phyloP scores from a whole-genome alignment of 2,329 filamentous ascomycete genomes.

The Alternaria triticimaculans region DNA sequence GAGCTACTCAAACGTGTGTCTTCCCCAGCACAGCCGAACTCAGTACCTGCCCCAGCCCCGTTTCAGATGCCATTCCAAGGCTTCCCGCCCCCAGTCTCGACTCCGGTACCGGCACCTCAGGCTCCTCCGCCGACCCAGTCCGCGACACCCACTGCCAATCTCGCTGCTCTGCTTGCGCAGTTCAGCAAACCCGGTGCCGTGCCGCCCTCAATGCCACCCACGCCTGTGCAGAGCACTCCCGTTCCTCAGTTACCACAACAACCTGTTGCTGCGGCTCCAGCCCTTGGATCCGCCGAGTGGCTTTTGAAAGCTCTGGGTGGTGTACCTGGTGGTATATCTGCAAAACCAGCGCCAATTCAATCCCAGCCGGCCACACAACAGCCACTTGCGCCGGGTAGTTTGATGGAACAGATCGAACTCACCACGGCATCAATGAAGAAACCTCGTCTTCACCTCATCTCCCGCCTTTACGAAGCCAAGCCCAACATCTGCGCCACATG shows the following conservation, averaged over 20 bases:
- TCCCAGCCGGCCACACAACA: conserved; percentile 38
- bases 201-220: conserved; percentile 21
- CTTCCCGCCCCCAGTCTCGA: conserved; percentile 28
- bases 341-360: conserved; percentile 34
- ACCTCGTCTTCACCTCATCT: conserved; percentile 75
- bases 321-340: conserved; percentile 31
- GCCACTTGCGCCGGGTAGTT: conserved; percentile 45
- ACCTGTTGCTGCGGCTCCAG: conserved; percentile 16
- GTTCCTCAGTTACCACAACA: conserved; percentile 29
- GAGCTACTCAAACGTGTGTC: conserved; percentile 40
- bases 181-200: conserved; percentile 35
- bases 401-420: conserved; percentile 62
- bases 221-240: conserved; percentile 23
- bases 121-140: conserved; percentile 36
- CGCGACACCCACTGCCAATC: conserved; percentile 35
- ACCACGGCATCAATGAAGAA: conserved; percentile 75
- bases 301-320: conserved; percentile 41
- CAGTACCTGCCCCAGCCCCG: conserved; percentile 31
- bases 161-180: conserved; percentile 43
- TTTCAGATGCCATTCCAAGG: conserved; percentile 39
- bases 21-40: conserved; percentile 33
- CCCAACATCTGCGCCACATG: conserved; percentile 91
- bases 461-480: conserved; percentile 77
- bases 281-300: conserved; percentile 38
- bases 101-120: conserved; percentile 27